Conservation (phyloP, 805 yeast genomes). For the Gaillardinia entomophila region DNA sequence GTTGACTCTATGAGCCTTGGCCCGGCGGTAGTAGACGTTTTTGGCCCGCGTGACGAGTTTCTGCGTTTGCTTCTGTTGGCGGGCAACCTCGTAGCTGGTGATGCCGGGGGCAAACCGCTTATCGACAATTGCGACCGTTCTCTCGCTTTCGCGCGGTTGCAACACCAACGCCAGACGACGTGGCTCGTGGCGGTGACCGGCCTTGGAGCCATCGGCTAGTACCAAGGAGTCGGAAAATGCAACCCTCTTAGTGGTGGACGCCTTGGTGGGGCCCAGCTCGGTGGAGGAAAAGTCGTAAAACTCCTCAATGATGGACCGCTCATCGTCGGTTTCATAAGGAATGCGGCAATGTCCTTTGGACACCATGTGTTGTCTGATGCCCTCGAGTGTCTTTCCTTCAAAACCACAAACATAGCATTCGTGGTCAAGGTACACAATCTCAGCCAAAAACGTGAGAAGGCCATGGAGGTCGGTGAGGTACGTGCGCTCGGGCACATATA, state of each 20-base stretch:
- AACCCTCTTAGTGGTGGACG: conserved; percentile 16
- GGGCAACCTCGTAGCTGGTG: conserved; percentile 18
- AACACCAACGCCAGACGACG: conserved; percentile 36
- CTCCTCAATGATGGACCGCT: conserved; percentile 26
- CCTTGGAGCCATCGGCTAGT: conserved; percentile 70
- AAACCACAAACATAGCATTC: conserved; percentile 43
- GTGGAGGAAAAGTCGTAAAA: conserved; percentile 32
- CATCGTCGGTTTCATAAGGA: conserved; percentile 41
- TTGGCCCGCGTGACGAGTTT: conserved; percentile 15
- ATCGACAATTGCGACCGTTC: conserved; percentile 74
- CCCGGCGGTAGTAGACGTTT: conserved; percentile 18
- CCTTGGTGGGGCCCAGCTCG: conserved; percentile 8
- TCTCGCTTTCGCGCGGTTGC: conserved; percentile 56
- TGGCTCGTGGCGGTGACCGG: conserved; percentile 76
- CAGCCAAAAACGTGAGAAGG: conserved; percentile 31
- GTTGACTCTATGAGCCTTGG: conserved; percentile 22
- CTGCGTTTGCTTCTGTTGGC: conserved; percentile 26
- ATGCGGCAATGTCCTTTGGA: conserved; percentile 41
- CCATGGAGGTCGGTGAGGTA: conserved; percentile 33
- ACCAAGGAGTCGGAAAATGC: conserved; percentile 40
- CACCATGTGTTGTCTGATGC: conserved; percentile 38
- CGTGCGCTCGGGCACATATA: conserved; percentile 40
- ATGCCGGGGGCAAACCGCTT: conserved; percentile 41
- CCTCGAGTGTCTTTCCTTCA: conserved; percentile 33
- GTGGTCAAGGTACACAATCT: conserved; percentile 30